Conservation (phyloP, 257 asterid genomes). For the Solanum virginianum region DNA sequence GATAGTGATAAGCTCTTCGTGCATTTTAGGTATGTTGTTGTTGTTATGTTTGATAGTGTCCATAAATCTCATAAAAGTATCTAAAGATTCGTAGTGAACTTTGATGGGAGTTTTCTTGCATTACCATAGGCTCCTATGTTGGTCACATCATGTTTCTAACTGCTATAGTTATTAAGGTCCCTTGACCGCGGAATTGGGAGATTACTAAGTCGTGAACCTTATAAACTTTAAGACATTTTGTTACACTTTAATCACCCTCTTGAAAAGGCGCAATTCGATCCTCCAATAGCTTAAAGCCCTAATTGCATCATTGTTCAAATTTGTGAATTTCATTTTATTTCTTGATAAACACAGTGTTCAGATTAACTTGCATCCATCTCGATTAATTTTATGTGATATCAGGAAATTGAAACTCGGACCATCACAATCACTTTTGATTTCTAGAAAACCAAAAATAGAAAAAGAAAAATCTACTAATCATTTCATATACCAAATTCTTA, state of each 20-base stretch:
- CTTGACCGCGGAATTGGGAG: neutral
- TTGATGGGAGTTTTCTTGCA: neutral
- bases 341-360: neutral
- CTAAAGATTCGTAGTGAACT: neutral
- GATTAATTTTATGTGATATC: neutral
- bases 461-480: too few relatives aligned
- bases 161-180: neutral
- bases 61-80: too few relatives aligned
- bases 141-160: neutral
- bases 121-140: too few relatives aligned
- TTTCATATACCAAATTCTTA: too few relatives aligned
- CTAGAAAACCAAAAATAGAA: too few relatives aligned
- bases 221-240: neutral
- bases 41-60: too few relatives aligned
- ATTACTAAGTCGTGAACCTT: neutral
- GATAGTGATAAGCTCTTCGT: too few relatives aligned
- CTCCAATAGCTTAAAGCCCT: neutral
- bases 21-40: too few relatives aligned
- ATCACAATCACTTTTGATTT: neutral
- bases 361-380: neutral
- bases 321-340: neutral
- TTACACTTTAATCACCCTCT: neutral
- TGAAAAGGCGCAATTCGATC: neutral
- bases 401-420: rapidly evolving
- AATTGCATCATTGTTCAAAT: neutral